Evolutionary conservation across 768 basidiomycete genomes (phyloP).

Genomic region (Leccinellum luteum): DNA sequence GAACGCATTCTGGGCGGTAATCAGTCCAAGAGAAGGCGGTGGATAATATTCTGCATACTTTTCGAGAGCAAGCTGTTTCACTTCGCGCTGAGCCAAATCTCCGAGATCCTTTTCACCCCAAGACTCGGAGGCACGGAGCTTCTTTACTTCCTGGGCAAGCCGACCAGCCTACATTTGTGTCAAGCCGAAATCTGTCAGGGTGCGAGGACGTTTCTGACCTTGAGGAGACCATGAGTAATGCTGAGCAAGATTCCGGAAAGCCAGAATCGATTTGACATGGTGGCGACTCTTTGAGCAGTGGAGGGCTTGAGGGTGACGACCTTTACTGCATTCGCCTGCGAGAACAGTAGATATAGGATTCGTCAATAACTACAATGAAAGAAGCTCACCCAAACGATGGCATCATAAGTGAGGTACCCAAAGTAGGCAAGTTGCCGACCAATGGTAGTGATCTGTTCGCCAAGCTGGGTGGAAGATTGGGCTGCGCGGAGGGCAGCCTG

Average conservation of each 20-base stretch:
- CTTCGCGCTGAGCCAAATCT: conserved; percentile 62
- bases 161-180: conserved; percentile 47
- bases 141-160: conserved; percentile 58
- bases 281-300: conserved; percentile 57
- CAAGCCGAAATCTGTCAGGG: background rate
- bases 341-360: background rate
- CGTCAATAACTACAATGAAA: background rate
- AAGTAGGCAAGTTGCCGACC: conserved; percentile 87
- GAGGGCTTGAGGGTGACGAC: conserved; percentile 60
- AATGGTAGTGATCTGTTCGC: conserved; percentile 77
- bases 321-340: conserved; percentile 63
- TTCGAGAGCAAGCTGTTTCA: conserved; percentile 55
- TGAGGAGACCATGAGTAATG: conserved; percentile 64
- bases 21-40: conserved; percentile 2
- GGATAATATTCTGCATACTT: conserved; percentile 38
- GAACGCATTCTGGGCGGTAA: conserved; percentile 50
- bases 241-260: conserved; percentile 82
- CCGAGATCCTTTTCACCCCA: conserved; percentile 68
- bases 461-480: conserved; percentile 48
- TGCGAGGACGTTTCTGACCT: conserved; percentile 40
- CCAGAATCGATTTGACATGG: conserved; percentile 82
- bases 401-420: conserved; percentile 81
- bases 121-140: conserved; percentile 42
- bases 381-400: conserved; percentile 74
- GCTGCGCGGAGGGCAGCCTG: conserved; percentile 83